Conservation (phyloP, 768 basidiomycete species). For the Suillus brevipes region DNA sequence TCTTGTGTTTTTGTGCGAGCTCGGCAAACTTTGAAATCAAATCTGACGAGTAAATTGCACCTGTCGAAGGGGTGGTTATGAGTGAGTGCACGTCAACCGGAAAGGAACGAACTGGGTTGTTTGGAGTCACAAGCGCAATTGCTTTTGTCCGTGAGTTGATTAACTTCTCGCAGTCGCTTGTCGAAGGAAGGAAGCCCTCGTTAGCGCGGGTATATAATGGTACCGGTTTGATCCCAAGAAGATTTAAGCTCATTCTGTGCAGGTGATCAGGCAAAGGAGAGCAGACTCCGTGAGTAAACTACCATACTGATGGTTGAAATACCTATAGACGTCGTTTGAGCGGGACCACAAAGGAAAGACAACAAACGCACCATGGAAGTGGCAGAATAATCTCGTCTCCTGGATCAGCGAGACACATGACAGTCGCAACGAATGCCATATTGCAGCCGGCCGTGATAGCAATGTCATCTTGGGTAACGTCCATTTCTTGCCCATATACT, state of each 20-base stretch:
- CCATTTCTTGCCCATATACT: slow-evolving; percentile 51
- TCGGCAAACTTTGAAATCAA: slow-evolving; percentile 59
- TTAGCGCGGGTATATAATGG: slow-evolving; percentile 51
- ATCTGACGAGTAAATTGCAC: slow-evolving; percentile 60
- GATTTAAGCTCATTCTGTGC: slow-evolving; percentile 64
- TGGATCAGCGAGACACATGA: slow-evolving; percentile 65
- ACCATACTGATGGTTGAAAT: slow-evolving; percentile 62
- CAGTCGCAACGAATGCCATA: slow-evolving; percentile 62
- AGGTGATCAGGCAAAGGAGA: background rate
- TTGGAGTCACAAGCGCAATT: slow-evolving; percentile 75
- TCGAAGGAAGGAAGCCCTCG: slow-evolving; percentile 61
- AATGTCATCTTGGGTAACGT: slow-evolving; percentile 57
- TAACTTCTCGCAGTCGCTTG: slow-evolving; percentile 46
- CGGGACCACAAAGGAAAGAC: background rate
- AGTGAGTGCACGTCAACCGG: background rate
- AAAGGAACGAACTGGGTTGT: slow-evolving; percentile 58
- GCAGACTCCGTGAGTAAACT: background rate
- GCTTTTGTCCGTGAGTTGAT: slow-evolving; percentile 63
- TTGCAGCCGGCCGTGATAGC: slow-evolving; percentile 73
- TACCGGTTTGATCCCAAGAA: slow-evolving; percentile 61
- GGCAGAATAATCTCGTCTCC: slow-evolving; percentile 78
- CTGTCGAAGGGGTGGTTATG: slow-evolving; percentile 46
- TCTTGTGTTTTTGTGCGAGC: slow-evolving; percentile 51
- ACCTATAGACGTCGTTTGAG: slow-evolving; percentile 37
- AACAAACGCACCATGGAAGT: slow-evolving; percentile 55